phyloP scores from a whole-genome alignment of 345 rosid species.

The Triadica sebifera region DNA sequence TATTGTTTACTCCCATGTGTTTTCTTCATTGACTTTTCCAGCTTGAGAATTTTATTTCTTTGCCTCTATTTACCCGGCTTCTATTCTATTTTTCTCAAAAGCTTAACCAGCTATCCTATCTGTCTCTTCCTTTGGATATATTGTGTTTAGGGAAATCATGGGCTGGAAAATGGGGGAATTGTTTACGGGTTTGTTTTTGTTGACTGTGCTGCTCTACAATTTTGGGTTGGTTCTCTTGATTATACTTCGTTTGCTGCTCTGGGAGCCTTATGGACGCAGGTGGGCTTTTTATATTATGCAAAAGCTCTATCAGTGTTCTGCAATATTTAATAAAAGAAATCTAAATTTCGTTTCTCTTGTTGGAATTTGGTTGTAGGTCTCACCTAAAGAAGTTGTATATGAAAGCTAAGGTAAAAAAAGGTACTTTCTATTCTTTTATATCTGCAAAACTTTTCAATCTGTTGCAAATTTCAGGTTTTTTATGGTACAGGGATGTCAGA shows the following conservation, averaged over 20 bases:
- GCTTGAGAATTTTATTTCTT: background rate
- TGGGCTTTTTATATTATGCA: slow-evolving; percentile 31
- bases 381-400: slow-evolving; percentile 88
- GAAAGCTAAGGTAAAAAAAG: slow-evolving; percentile 63
- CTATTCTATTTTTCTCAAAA: slow-evolving; percentile 12
- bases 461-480: slow-evolving; percentile 8
- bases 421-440: background rate
- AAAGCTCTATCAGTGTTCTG: background rate
- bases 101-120: slow-evolving; percentile 11
- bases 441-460: background rate
- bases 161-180: slow-evolving; percentile 44
- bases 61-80: too few relatives aligned
- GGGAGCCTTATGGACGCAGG: slow-evolving; percentile 94
- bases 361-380: slow-evolving; percentile 49
- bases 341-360: slow-evolving; percentile 20
- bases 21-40: background rate
- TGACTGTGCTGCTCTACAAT: slow-evolving; percentile 85
- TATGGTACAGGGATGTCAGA: slow-evolving; percentile 70
- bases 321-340: slow-evolving; percentile 2
- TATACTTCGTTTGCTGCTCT: slow-evolving; percentile 79
- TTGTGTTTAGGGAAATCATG: slow-evolving; percentile 45
- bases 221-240: slow-evolving; percentile 89
- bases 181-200: slow-evolving; percentile 88
- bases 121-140: slow-evolving; percentile 10
- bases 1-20: background rate